Base-by-base conservation (phyloP, 2,329 filamentous ascomycete genomes). In the Ophiostoma piceae region DNA sequence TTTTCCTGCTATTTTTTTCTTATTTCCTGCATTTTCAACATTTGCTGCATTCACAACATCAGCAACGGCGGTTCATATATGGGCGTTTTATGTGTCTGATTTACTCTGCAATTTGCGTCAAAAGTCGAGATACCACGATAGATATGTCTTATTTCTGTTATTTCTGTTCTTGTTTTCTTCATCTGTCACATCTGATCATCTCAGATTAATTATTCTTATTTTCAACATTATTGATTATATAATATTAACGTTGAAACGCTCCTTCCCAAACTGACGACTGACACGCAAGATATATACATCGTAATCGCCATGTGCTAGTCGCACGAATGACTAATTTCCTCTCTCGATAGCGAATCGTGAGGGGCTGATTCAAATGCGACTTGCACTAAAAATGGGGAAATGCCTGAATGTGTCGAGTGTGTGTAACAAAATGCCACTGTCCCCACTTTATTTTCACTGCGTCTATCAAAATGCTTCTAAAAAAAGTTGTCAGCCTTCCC, bases 291-390 rank as follows among this genome's bases (percentile, higher is more conserved):
- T 64, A 64, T 35, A 19, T n/a, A 35, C 35, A 35, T 35, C 8
- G 35, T 35, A 19, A 64, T 37, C 60, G 5, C 57, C 16, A 37
- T 57, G 19, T 57, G n/a, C 3, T 26, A 14, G 19, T 57, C 22
- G 26, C 51, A 29, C 26, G 51, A 37, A 64, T 64, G 60, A 64
- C 60, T 64, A 64, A 64, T n/a, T 64, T 7, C n/a, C 29, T 14
- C 19, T 11, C 57, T 43, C 16, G 7, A 67, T 51, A 47, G 43
- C 69, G 69, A 70, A 66, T 68, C 35, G 43, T 39, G 69, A 68
- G 69, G 69, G 60, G 69, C 51, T 57, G 12, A 65, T 68, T 47
- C 35, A 62, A 68, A 60, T 60, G 41, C 22, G 4, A 57, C 32
- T 14, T 14, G 69, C 51, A 64, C 65, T 51, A 60, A 65, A 51